phyloP scores from a whole-genome alignment of 768 basidiomycete genomes.

The Mrakia blollopis region DNA sequence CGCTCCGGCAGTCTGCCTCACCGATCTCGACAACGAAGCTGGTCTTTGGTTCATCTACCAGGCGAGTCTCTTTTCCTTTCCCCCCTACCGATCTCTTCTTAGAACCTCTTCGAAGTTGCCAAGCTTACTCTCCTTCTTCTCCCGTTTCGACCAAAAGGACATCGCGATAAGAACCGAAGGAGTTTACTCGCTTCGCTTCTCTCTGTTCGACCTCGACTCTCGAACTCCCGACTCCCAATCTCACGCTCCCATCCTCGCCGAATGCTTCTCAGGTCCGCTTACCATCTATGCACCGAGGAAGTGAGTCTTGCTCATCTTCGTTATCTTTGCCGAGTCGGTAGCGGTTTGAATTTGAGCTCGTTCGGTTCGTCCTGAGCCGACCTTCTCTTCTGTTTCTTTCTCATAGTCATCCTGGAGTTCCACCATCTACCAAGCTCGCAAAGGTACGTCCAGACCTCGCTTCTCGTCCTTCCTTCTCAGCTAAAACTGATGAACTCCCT shows the following conservation, averaged over 20 bases:
- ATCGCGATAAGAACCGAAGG: constrained; percentile 31
- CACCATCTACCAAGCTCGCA: constrained; percentile 19
- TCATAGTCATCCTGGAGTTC: constrained; percentile 24
- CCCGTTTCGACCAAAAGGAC: constrained; percentile 12
- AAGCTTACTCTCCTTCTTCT: no score
- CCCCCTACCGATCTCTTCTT: no score
- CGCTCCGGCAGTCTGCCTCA: constrained; percentile 13
- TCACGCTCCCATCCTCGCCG: constrained; percentile 18
- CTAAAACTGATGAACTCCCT: neutral
- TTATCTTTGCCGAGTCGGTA: neutral
- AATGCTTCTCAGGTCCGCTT: constrained; percentile 21
- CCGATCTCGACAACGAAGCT: constrained; percentile 11
- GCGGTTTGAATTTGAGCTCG: neutral
- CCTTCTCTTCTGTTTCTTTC: neutral
- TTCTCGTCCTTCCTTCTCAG: no score
- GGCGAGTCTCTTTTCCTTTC: neutral
- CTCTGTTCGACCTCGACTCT: constrained; percentile 23
- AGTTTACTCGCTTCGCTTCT: constrained; percentile 26
- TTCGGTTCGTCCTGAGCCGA: neutral
- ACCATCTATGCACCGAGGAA: constrained; percentile 26
- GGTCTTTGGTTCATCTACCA: constrained; percentile 31
- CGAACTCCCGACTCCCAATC: constrained; percentile 15
- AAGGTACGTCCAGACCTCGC: neutral
- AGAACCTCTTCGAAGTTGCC: no score
- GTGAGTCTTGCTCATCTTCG: constrained; percentile 3